Percentiles rank a stretch among this genome's conserved stretches.
Evolutionary conservation across 768 basidiomycete species (phyloP).

Genomic region (Hericium rajendrae): DNA sequence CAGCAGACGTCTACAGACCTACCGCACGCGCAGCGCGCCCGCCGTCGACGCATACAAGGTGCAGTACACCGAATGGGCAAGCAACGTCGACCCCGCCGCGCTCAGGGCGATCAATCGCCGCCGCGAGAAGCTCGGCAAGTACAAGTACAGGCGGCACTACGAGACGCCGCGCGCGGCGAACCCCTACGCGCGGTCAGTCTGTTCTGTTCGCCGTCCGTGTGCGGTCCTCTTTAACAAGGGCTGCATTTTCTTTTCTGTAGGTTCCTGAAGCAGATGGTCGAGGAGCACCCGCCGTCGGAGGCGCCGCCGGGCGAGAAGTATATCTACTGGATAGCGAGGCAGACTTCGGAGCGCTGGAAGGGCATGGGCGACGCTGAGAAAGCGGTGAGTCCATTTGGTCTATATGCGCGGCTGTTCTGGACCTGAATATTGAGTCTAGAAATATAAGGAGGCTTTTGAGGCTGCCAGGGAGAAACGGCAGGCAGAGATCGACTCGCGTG

Average conservation of each 20-base stretch:
- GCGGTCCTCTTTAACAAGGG: too few relatives aligned
- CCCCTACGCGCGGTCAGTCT: neutral
- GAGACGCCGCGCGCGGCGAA: neutral
- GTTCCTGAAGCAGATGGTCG: neutral
- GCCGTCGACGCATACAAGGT: neutral
- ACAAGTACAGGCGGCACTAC: neutral
- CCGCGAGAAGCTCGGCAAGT: neutral
- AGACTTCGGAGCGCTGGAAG: neutral
- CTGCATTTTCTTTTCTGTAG: neutral
- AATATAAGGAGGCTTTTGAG: neutral
- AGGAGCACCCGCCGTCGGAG: neutral
- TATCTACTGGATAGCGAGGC: neutral
- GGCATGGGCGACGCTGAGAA: neutral
- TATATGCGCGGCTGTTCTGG: neutral
- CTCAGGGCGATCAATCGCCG: neutral
- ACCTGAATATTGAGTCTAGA: neutral
- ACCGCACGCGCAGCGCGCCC: neutral
- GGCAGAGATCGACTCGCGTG: too few relatives aligned
- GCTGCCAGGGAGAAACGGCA: too few relatives aligned
- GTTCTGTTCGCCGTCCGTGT: neutral
- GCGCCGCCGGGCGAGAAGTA: neutral
- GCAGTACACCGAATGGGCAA: neutral
- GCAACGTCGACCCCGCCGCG: neutral
- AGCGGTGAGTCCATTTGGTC: neutral
- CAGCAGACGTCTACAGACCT: neutral